Evolutionary conservation across 2,329 filamentous ascomycete genomes (phyloP), one percentile per base, ranked within the genome.

Genomic region (Phaeosphaeriaceae sp.): DNA sequence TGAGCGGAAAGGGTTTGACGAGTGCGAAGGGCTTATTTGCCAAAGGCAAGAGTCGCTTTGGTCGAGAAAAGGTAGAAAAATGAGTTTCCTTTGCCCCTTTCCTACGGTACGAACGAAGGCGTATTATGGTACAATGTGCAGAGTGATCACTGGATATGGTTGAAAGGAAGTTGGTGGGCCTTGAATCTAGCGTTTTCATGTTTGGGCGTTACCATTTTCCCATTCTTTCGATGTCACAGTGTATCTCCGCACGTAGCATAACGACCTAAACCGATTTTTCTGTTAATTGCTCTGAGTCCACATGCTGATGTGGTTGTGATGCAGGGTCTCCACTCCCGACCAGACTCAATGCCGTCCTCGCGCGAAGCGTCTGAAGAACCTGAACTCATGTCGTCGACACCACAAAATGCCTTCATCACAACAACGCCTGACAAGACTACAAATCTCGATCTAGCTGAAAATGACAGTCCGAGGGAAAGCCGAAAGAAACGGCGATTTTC

Each of bases 21-120:
- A 92, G 93, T 58, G 93, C 94, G 50, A 97, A 97, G 82, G 94
- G 94, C 53, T 79, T 97, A 64, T 89, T 97, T 77, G 93, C 91
- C 66, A 97, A 97, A 81, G 92, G 94, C 67, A 94, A 91, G 81
- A 94, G 87, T 80, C 94, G 92, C 79, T 88, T 97, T 72, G 83
- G 83, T 77, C 79, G 79, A 74, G 92, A 95, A 79, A 96, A 96
- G 92, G 91, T 94, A 91, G 93, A 92, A 89, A 81, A 84, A 86
- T 88, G 81, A 90, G 83, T 86, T 86, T 79, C 72, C 77, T 73
- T 61, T 46, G 59, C 47, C 65, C 52, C 58, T 57, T 50, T 52
- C 52, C 54, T 43, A 52, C 55, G 54, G 49, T 47, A 64, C 52
- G 54, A 58, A 17, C 26, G 56, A 66, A 47, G 56, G 55, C 56